Conservation (phyloP, 345 rosid species). For the Syzygium oleosum region DNA sequence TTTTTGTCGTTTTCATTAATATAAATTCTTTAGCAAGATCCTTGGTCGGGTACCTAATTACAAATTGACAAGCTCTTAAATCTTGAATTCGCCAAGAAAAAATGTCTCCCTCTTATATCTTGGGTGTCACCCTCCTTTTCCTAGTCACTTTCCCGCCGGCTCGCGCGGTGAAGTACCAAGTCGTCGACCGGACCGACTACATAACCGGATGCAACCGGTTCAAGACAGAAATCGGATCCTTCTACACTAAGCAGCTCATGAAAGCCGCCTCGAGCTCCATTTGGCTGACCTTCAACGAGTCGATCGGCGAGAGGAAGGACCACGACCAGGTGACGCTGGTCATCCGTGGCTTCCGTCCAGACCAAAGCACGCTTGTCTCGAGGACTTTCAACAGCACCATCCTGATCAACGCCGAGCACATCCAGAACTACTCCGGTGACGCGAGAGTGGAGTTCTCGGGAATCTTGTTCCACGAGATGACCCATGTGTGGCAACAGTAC, state of each 20-base stretch:
- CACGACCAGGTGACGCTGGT: not conserved
- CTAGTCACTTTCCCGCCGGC: constrained; percentile 2
- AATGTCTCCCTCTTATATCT: not conserved
- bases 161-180: not conserved
- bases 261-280: not conserved
- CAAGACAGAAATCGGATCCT: not conserved
- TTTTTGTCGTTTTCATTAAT: not conserved
- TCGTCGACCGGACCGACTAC: not conserved
- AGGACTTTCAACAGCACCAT: constrained; percentile 2
- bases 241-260: not conserved
- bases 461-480: not conserved
- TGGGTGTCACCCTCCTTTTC: constrained; percentile 2
- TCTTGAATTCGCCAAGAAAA: not conserved
- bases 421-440: not conserved
- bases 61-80: not conserved
- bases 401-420: constrained; percentile 3
- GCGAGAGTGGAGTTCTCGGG: not conserved
- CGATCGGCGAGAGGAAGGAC: not conserved
- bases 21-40: not conserved
- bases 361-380: not conserved
- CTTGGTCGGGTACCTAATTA: not conserved
- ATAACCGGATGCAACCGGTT: not conserved
- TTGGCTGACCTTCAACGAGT: not conserved
- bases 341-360: not conserved
- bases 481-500: not conserved